Evolutionary conservation across 148 eudicot genomes (phyloP).

Genomic region (Rhododendron ferrugineum): DNA sequence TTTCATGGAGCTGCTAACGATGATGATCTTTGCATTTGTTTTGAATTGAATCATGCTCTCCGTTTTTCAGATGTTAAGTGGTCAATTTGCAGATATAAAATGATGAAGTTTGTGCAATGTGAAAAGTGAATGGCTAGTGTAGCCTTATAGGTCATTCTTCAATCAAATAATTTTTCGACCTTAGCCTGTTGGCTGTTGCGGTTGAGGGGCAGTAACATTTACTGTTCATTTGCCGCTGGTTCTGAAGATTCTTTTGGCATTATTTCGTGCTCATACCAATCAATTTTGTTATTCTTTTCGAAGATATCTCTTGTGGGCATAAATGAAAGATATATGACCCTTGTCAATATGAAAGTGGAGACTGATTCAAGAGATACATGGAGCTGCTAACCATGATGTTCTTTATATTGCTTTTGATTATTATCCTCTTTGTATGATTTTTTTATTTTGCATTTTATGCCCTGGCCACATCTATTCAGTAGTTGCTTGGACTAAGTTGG

Average conservation of each 20-base stretch:
- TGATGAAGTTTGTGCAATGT: not conserved
- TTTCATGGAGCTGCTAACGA: not conserved
- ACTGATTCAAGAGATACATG: not conserved
- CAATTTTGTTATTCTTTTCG: not conserved
- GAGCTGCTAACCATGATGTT: not conserved
- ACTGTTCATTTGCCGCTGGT: too few relatives aligned
- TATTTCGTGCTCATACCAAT: not conserved
- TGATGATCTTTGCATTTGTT: not conserved
- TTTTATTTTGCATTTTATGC: not conserved
- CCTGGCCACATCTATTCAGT: not conserved
- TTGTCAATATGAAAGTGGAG: not conserved
- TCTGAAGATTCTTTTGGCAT: not conserved
- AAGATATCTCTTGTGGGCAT: not conserved
- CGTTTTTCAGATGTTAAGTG: not conserved
- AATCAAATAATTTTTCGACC: too few relatives aligned
- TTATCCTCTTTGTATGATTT: not conserved
- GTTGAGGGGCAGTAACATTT: too few relatives aligned
- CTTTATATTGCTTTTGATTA: not conserved
- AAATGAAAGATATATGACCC: not conserved
- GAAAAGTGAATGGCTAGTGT: too few relatives aligned
- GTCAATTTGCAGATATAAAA: not conserved
- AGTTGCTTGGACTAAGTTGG: constrained; percentile 7
- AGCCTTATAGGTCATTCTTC: too few relatives aligned
- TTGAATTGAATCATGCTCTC: not conserved
- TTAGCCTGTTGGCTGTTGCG: too few relatives aligned